Percentiles rank a stretch among this genome's conserved stretches.
These are phyloP conservation scores for Pyrrhoderma lamaoense DNA, from an alignment of 1,284 basidiomycete genomes.

Conservation along the genomic window DNA sequence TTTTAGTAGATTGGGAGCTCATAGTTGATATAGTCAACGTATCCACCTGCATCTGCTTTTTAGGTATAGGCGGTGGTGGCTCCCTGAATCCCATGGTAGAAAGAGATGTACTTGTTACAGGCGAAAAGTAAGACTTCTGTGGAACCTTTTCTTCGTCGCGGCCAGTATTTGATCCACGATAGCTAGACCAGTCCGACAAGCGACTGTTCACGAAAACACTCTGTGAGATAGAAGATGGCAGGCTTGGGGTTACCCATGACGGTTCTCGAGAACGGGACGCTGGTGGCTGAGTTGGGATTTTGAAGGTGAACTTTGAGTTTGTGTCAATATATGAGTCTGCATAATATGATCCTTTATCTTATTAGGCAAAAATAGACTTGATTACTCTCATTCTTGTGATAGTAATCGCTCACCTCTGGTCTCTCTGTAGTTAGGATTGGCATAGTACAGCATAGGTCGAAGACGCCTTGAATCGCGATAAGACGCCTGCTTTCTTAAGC, in stretches of 20 bases:
- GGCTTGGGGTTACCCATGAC: slow-evolving; percentile 6
- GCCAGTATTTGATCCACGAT: background rate
- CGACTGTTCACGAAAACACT: slow-evolving; percentile 4
- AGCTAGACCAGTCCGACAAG: slow-evolving; percentile 9
- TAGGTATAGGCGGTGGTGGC: background rate
- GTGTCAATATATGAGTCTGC: background rate
- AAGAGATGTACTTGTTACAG: slow-evolving; percentile 4
- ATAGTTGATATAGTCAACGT: background rate
- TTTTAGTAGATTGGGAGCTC: background rate
- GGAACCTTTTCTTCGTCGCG: background rate
- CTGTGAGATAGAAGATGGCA: slow-evolving; percentile 5
- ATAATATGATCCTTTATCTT: too few relatives aligned
- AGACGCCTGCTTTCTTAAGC: background rate
- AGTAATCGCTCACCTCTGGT: too few relatives aligned
- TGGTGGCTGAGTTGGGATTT: background rate
- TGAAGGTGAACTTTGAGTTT: slow-evolving; percentile 8
- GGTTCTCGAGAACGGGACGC: background rate
- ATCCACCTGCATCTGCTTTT: background rate
- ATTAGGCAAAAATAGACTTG: too few relatives aligned
- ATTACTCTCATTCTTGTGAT: too few relatives aligned
- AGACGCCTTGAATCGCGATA: background rate
- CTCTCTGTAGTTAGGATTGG: background rate
- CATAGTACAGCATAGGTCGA: slow-evolving; percentile 2
- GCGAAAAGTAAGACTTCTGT: slow-evolving; percentile 9
- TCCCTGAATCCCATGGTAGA: slow-evolving; percentile 10